Conservation (phyloP, 1,284 basidiomycete species). For the Cryptococcus amylolentus region DNA sequence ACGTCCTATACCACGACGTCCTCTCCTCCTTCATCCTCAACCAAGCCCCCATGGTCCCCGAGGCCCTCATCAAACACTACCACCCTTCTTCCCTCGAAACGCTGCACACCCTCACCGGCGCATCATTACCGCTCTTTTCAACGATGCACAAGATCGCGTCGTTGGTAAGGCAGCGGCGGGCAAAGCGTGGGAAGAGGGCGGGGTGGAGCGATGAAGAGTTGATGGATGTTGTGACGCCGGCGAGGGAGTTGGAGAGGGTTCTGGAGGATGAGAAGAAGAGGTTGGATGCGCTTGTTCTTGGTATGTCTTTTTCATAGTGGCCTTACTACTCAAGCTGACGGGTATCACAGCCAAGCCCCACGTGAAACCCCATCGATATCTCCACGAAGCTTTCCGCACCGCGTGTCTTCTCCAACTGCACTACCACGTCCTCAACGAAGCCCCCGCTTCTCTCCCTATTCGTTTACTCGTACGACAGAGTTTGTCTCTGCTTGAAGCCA, state of each 20-base stretch:
- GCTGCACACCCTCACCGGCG: slow-evolving; percentile 32
- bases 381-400: slow-evolving; percentile 38
- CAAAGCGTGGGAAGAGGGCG: slow-evolving; percentile 1
- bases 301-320: slow-evolving; percentile 11
- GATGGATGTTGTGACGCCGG: slow-evolving; percentile 23
- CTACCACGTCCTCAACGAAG: slow-evolving; percentile 26
- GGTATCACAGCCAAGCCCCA: slow-evolving; percentile 24
- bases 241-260: slow-evolving; percentile 25
- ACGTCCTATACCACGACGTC: slow-evolving; percentile 35
- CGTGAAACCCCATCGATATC: slow-evolving; percentile 29
- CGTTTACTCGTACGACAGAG: slow-evolving; percentile 31
- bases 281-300: slow-evolving; percentile 24
- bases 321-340: not conserved
- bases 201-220: slow-evolving; percentile 31
- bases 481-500: slow-evolving; percentile 33
- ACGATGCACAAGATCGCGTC: slow-evolving; percentile 30
- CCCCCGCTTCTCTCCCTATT: slow-evolving; percentile 28
- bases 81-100: slow-evolving; percentile 8
- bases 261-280: slow-evolving; percentile 29
- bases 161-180: slow-evolving; percentile 21
- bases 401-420: slow-evolving; percentile 30
- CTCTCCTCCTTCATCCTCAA: slow-evolving; percentile 28
- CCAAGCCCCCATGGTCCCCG: slow-evolving; percentile 22
- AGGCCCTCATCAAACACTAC: slow-evolving; percentile 13
- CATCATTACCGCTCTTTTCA: slow-evolving; percentile 26